Base-by-base conservation (phyloP, 2,329 filamentous ascomycete species). In the Ophiostoma novo-ulmi region DNA sequence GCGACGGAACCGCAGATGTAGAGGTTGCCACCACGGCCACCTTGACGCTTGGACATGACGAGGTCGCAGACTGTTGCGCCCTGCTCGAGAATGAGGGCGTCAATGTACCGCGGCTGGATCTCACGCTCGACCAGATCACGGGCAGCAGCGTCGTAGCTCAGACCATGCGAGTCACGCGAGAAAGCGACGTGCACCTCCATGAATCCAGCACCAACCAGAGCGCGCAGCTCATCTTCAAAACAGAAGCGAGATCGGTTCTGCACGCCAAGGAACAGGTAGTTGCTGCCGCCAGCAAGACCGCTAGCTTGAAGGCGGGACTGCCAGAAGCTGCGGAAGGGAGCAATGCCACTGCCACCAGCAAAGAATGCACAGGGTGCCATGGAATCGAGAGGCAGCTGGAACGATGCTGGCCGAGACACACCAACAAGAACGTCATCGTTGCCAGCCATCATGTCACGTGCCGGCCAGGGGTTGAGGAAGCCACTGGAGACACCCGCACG, bases 21-120 rank as follows among this genome's bases (percentile, higher is more conserved):
- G 2, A 85, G 77, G 69, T 84, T 81, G 0, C 81, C 82, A 20
- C 81, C 82, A 0, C 83, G 76, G 0, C 84, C 84, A 4, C 84
- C 84, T 65, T 85, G 83, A 64, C 83, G 85, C 77, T 85, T 87
- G 0, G 82, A 84, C 83, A 86, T 86, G 69, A 86, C 83, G 20
- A 86, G 78, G 69, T 86, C 85, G 39, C 83, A 85, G 8, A 87
- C 80, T 0, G 79, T 80, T 0, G 80, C 80, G 0, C 83, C 82
- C 73, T 86, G 83, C 72, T 86, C 83, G 0, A 83, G 78, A 35
- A 86, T 85, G 4, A 85, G 74, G 0, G 79, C 76, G 72, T 86
- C 84, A 31, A 86, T 85, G 71, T 86, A 86, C 3, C 85, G 80
- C 13, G 85, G 81, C 1, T 82, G 77, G 14, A 80, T 85, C 31